Percentiles rank a stretch among this genome's conserved stretches.
Evolutionary conservation across 306 rosid species (phyloP).

Genomic region (Hippophae rhamnoides): DNA sequence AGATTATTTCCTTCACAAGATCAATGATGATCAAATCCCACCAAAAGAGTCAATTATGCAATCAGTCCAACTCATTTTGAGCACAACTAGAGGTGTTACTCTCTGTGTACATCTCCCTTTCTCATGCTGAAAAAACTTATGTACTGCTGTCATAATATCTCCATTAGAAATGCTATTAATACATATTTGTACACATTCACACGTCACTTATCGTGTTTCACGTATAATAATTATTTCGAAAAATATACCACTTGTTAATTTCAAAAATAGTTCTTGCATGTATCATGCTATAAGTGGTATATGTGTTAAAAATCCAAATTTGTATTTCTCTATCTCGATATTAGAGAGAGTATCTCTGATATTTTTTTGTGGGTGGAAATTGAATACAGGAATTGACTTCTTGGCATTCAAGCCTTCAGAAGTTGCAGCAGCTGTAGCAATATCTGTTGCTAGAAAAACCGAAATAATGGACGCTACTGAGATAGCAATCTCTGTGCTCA

Average conservation of each 20-base stretch:
- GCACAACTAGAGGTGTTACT: conserved; percentile 41
- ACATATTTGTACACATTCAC: too few relatives aligned
- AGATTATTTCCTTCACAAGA: conserved; percentile 62
- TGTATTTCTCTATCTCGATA: neutral
- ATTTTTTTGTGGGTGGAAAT: conserved; percentile 36
- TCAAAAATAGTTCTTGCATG: too few relatives aligned
- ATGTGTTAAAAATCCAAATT: too few relatives aligned
- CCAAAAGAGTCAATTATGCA: conserved; percentile 26
- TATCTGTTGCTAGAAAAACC: conserved; percentile 48
- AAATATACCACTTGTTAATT: too few relatives aligned
- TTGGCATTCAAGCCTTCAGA: conserved; percentile 93
- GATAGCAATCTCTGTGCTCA: conserved; percentile 46
- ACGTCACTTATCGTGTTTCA: neutral
- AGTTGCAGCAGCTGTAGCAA: conserved; percentile 85
- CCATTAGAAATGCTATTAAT: too few relatives aligned
- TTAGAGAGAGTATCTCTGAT: conserved; percentile 14
- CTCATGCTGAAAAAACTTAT: neutral
- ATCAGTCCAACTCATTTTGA: conserved; percentile 52
- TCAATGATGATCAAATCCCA: conserved; percentile 42
- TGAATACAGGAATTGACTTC: conserved; percentile 81
- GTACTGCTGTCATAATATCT: too few relatives aligned
- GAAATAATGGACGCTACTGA: conserved; percentile 43
- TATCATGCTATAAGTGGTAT: too few relatives aligned
- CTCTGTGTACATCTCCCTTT: neutral
- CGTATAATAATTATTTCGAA: too few relatives aligned